Evolutionary conservation across 2,329 filamentous ascomycete species (phyloP).

Genomic region (Hysterium pulicare): DNA sequence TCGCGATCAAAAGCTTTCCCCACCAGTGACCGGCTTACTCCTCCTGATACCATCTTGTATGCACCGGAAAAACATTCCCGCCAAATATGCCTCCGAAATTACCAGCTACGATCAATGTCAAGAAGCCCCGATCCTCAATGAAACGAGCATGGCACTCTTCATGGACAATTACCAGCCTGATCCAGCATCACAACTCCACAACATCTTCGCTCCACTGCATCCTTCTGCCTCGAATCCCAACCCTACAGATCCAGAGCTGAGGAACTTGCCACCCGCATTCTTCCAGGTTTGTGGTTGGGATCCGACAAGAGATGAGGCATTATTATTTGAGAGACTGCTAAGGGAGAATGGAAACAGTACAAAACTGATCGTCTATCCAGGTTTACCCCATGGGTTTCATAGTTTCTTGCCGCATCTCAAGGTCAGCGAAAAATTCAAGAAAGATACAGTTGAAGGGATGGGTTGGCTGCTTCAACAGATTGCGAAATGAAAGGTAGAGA

Average conservation of each 20-base stretch:
- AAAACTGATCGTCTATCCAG: constrained; percentile 48
- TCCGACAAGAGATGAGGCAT: constrained; percentile 48
- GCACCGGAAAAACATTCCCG: background rate
- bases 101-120: constrained; percentile 4
- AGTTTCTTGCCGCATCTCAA: constrained; percentile 32
- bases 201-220: constrained; percentile 16
- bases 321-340: constrained; percentile 46
- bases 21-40: constrained; percentile 47
- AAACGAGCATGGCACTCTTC: background rate
- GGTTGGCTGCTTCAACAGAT: constrained; percentile 2
- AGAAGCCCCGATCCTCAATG: constrained; percentile 4
- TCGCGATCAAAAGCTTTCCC: constrained; percentile 25
- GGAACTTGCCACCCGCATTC: constrained; percentile 44
- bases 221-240: constrained; percentile 25
- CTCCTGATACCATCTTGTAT: constrained; percentile 20
- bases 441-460: constrained; percentile 6
- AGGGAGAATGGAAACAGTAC: constrained; percentile 49
- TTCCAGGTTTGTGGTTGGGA: constrained; percentile 52
- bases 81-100: background rate
- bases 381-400: constrained; percentile 53
- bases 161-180: constrained; percentile 3
- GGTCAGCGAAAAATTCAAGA: background rate
- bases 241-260: constrained; percentile 39
- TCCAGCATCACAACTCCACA: background rate
- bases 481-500: background rate